These are phyloP conservation scores for Nakazawaea pomicola DNA, from an alignment of 805 yeast species.

Conservation along the genomic window DNA sequence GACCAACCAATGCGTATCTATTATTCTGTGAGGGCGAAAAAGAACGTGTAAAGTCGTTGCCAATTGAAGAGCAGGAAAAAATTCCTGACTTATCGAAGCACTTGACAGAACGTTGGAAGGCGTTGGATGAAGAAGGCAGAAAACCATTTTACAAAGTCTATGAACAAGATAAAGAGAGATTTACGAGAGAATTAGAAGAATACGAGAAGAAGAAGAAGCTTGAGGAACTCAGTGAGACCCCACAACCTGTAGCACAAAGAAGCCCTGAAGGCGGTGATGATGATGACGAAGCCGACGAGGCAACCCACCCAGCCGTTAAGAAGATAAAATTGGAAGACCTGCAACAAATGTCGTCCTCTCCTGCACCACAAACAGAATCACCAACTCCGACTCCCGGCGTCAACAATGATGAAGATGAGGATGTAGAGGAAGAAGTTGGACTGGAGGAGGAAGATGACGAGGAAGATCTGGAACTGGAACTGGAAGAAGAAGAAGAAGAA, in stretches of 20 bases:
- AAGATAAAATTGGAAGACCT: conserved; percentile 7
- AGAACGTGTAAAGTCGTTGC: conserved; percentile 60
- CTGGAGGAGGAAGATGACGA: conserved; percentile 5
- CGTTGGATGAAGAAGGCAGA: conserved; percentile 59
- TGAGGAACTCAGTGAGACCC: conserved; percentile 3
- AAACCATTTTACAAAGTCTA: conserved; percentile 71
- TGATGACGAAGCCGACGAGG: not conserved
- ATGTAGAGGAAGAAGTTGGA: conserved; percentile 8
- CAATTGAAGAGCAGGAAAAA: conserved; percentile 37
- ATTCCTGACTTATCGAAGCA: conserved; percentile 65
- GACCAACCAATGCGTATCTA: conserved; percentile 87
- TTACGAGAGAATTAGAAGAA: conserved; percentile 63
- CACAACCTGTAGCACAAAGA: not conserved
- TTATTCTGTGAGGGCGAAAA: conserved; percentile 84
- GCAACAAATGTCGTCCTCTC: not conserved
- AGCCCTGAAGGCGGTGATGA: conserved; percentile 5
- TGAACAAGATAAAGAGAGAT: conserved; percentile 74
- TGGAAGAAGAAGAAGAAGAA: conserved; percentile 4
- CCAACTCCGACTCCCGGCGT: conserved; percentile 1
- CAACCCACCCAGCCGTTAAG: conserved; percentile 3
- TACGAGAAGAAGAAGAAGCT: conserved; percentile 22
- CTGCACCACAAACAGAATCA: not conserved
- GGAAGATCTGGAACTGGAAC: conserved; percentile 7
- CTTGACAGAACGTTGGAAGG: conserved; percentile 84
- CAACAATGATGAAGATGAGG: no score